A percentile compares a stretch with the other conserved stretches of the same genome.
Conservation (phyloP, 2,329 filamentous ascomycete species). For the Fusarium buxicola region DNA sequence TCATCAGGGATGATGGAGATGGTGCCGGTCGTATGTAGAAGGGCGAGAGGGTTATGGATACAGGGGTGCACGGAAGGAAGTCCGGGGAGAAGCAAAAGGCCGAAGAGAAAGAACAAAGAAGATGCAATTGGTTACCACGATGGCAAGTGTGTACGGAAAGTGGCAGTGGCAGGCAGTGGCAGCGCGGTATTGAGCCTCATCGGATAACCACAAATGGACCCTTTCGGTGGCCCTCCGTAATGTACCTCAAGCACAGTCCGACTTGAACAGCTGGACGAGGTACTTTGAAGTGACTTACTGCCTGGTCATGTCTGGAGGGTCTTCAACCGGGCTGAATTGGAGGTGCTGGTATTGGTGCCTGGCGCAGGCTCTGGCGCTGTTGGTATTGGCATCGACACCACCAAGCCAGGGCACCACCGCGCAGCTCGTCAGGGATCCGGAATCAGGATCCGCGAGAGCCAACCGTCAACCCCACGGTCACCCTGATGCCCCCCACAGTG, state of each 20-base stretch:
- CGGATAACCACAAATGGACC: conserved; percentile 7
- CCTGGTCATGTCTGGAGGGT: conserved; percentile 3
- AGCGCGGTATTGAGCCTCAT: conserved; percentile 29
- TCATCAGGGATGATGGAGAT: conserved; percentile 28
- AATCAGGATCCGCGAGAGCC: conserved; percentile 40
- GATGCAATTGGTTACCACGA: conserved; percentile 37
- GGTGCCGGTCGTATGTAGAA: background rate
- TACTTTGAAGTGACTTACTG: conserved; percentile 32
- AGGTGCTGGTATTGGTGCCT: conserved; percentile 10
- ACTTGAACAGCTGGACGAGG: background rate
- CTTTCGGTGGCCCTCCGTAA: conserved; percentile 10
- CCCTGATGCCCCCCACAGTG: conserved; percentile 29
- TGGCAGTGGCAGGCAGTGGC: conserved; percentile 2
- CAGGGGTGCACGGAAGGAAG: conserved; percentile 27
- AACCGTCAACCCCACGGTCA: conserved; percentile 46
- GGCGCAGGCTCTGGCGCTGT: background rate
- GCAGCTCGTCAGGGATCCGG: conserved; percentile 18
- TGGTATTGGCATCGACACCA: conserved; percentile 27
- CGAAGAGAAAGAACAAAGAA: conserved; percentile 22
- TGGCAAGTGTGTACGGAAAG: conserved; percentile 39
- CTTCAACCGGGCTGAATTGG: conserved; percentile 18
- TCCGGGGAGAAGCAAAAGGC: conserved; percentile 23
- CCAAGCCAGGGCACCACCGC: conserved; percentile 2
- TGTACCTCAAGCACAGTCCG: no score
- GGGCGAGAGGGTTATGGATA: background rate